Base-by-base conservation (phyloP, 106 monocot genomes). In the Apostasia ramifera region DNA sequence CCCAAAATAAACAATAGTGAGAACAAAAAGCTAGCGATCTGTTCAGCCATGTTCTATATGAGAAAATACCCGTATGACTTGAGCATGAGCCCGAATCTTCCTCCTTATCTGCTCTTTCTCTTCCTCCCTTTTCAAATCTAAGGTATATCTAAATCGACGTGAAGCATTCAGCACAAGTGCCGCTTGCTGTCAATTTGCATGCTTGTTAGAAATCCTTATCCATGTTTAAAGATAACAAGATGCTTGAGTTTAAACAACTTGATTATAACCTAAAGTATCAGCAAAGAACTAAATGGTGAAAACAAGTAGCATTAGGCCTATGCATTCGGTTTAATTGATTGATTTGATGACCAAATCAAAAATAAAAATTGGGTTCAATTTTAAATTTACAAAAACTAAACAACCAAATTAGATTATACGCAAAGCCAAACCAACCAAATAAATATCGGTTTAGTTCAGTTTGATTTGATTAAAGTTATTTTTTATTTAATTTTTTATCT, bases 161-260 rank as follows among this genome's bases (percentile, higher is more conserved):
- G 88, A 84, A 10, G 88, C 88, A 74, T 88, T 88, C 67, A 88
- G 60, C 48, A 79, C 88, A 55, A 88, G 78, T 41, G 82, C 88
- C 44, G 79, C 79, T 88, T 77, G 79, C 88, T 88, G 74, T 75
- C 46, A 59, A 68, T 68, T 57, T 15, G 37, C 57, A 57, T 11
- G 37, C n/a, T 15, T 38, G 37, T 57, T 38, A 57, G 57, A 14
- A 57, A 37, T 6, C 57, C n/a, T 37, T 5, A n/a, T 26, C 14
- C 10, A 14, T 57, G 2, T 57, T 2, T n/a, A 57, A 57, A 2
- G 4, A 26, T 15, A 2, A 3, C 3, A 57, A 57, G 13, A 53
- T 9, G 12, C 13, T 9, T 10, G 13, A 53, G 13, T 53, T 53
- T 53, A 11, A 53, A 53, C 53, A 53, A 53, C 26, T 26, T 26